Evolutionary conservation across 1,139 yeast species (phyloP), one percentile per base, ranked within the genome.

Genomic region (Protomyces gravidus): DNA sequence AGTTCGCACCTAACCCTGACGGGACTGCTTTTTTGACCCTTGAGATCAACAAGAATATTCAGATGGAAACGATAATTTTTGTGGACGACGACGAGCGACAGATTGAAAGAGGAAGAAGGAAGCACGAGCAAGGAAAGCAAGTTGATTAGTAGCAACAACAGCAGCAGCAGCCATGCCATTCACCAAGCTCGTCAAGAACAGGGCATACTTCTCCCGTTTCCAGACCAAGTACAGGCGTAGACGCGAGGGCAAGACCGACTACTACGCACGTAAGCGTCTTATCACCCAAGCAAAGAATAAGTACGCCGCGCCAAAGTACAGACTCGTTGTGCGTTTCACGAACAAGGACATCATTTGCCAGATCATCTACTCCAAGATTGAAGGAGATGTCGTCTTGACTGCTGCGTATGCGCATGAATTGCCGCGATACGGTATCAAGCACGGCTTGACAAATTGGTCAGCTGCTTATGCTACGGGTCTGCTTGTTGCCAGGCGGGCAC

Each of bases 201-300:
- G 95, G 73, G 94, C 97, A 71, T 92, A 94, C 92, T 89, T 84
- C 84, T 89, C 97, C 77, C 92, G 99, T 79, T 92, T 85, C 96
- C 99, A 92, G 84, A 92, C 98, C 77, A 97, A 97, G 71, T 92
- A 89, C 96, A 89, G 98, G 80, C 89, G 99, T 86, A 89, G 99
- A 87, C 89, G 95, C 78, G 97, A 94, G 81, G 99, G 98, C 82
- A 92, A 94, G 86, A 92, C 99, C 77, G 99, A 92, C 79, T 92
- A 90, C 96, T 92, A 90, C 85, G 97, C 95, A 80, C 92, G 99
- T 85, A 92, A 92, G 95, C 89, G 98, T 84, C 83, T 92, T 77
- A 94, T 92, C 76, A 83, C 97, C 74, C 99, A 92, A 83, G 97
- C 90, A 92, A 92, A 92, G 92, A 96, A 96, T 78, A 92, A 94